Base-by-base conservation (phyloP, 2,329 filamentous ascomycete species). In the Lachnum nothofagi region DNA sequence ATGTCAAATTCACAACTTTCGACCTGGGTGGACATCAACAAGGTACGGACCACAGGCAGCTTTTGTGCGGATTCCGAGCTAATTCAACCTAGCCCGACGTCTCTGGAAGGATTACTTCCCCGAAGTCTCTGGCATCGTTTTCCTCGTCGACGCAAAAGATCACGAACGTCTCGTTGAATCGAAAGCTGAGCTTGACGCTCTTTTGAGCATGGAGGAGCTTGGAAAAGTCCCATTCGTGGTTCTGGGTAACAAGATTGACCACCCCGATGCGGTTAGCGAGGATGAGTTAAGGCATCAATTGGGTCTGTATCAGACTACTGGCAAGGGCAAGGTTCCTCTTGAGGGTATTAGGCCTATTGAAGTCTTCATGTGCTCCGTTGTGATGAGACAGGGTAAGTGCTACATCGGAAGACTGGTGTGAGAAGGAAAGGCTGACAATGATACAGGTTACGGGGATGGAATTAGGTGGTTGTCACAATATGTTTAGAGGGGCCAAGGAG, bases 241-340 rank as follows among this genome's bases (percentile, higher is more conserved):
- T 62, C 82, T 98, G 56, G 93, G 93, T 63, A 98, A 98, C 83
- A 98, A 98, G 83, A 98, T 98, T 70, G 93, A 98, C 71, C 91
- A 97, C 75, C 91, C 91, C 46, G 87, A 94, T 61, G 93, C 93
- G 55, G 85, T 97, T 46, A 91, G 86, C 58, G 93, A 98, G 78
- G 91, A 97, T 64, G 89, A 96, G 75, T 80, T 97, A 66, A 82
- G 93, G 70, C 85, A 91, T 68, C 86, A 91, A 69, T 78, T 98
- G 51, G 93, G 93, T 55, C 73, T 98, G 65, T 97, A 94, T 74
- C 91, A 97, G 73, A 95, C 91, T 48, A 95, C 89, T 53, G 91
- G 91, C 64, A 95, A 96, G 80, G 90, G 90, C 71, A 95, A 94
- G 79, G 85, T 94, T 55, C 88, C 86, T 56, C 77, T 93, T 60